Base-by-base conservation (phyloP, 2,329 filamentous ascomycete species). In the Volutella citrinella region DNA sequence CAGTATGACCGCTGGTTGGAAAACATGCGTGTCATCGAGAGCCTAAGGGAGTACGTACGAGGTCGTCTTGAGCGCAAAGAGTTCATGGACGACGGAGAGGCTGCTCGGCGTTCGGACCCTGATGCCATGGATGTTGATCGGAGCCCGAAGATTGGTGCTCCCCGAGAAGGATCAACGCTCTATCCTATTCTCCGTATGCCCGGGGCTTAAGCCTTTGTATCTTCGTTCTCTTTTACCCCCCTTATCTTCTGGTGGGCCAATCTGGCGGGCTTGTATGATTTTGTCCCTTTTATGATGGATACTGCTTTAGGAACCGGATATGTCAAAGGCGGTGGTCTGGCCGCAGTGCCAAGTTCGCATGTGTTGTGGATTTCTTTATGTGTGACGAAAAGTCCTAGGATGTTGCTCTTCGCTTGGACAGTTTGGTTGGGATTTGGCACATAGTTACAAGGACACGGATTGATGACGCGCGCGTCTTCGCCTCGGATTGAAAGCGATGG, bases 1-100 rank as follows among this genome's bases (percentile, higher is more conserved):
- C 71, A 70, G 34, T 79, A 82, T 54, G 79, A 83, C 51, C 66
- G 69, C 36, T 83, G 79, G 79, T 61, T 83, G 10, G 76, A 81
- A 59, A 80, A 82, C 52, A 75, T 83, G 55, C 77, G 79, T 21
- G 69, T 76, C 32, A 79, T 83, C 32, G 80, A 83, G 61, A 72
- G 66, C 26, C 68, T 84, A 22, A 69, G 78, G 23, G 70, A 74
- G 43, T 75, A 77, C 41, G 68, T 84, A 33, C 68, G 68, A 28
- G 64, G 73, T 10, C 72, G 78, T 19, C 66, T 83, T n/a, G 66
- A 76, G 35, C 68, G 68, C 20, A 66, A 66, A 46, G 74, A 81
- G 34, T 83, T 74, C 46, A 65, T 68, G 7, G 54, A 62, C 12
- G 61, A 61, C 5, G 53, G 43, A 3, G 38, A 44, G 16, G 24